A percentile compares a stretch with the other conserved stretches of the same genome.
Evolutionary conservation across 2,329 filamentous ascomycete genomes (phyloP).

Genomic region (Aureobasidium mangrovei): DNA sequence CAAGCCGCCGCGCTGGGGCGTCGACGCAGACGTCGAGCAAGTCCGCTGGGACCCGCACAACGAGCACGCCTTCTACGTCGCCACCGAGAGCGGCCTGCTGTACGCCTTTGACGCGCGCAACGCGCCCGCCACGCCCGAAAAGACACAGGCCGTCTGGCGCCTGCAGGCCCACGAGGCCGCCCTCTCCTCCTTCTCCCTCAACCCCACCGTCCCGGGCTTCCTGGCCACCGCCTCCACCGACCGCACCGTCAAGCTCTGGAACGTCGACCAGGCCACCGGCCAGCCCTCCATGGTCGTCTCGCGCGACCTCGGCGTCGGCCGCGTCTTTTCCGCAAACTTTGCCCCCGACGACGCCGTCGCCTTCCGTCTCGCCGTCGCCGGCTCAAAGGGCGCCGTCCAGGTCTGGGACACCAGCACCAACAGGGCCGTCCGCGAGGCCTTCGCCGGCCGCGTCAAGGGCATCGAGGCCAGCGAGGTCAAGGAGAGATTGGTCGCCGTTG

Average conservation of each 20-base stretch:
- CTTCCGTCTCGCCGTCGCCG: conserved; percentile 86
- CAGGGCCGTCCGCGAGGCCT: conserved; percentile 70
- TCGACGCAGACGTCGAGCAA: conserved; percentile 90
- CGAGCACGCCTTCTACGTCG: conserved; percentile 83
- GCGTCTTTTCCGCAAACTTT: conserved; percentile 85
- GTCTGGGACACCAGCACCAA: conserved; percentile 98
- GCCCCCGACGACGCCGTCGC: conserved; percentile 84
- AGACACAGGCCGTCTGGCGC: conserved; percentile 83
- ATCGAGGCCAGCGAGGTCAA: conserved; percentile 46
- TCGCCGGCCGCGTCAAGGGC: conserved; percentile 55
- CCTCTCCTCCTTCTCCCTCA: conserved; percentile 87
- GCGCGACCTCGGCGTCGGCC: conserved; percentile 85
- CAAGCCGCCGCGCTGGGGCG: conserved; percentile 75
- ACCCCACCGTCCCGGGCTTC: conserved; percentile 80
- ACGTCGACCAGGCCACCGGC: conserved; percentile 55
- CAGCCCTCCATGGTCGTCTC: conserved; percentile 78
- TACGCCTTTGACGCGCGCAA: conserved; percentile 86
- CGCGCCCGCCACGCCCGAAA: conserved; percentile 60
- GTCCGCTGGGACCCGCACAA: conserved; percentile 91
- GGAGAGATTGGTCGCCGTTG: conserved; percentile 70
- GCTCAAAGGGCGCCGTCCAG: conserved; percentile 85
- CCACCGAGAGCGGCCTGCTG: conserved; percentile 82
- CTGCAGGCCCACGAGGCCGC: conserved; percentile 92
- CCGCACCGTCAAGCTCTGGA: conserved; percentile 95
- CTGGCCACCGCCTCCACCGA: conserved; percentile 90